These are phyloP conservation scores for Trypanosoma theileri DNA, from an alignment of 208 protist species.

Conservation along the genomic window DNA sequence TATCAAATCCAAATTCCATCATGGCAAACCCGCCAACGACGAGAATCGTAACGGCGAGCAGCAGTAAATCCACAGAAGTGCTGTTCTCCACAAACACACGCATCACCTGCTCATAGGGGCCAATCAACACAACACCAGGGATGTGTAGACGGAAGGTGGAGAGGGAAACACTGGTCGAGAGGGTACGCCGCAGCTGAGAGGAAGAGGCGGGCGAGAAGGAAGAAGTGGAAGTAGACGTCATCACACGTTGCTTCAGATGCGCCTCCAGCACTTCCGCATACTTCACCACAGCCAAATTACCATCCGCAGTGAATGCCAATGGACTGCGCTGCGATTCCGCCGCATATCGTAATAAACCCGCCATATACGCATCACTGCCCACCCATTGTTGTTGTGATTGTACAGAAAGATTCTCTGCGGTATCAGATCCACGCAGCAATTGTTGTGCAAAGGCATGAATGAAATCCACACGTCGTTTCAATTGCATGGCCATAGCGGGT, in stretches of 20 bases:
- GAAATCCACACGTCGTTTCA: conserved; percentile 51
- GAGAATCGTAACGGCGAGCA: conserved; percentile 24
- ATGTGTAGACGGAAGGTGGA: conserved; percentile 30
- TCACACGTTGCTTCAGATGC: conserved; percentile 41
- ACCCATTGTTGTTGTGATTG: conserved; percentile 31
- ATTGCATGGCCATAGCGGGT: conserved; percentile 22
- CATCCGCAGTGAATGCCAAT: conserved; percentile 26
- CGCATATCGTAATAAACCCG: conserved; percentile 52
- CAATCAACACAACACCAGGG: conserved; percentile 43
- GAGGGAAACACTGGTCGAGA: conserved; percentile 21
- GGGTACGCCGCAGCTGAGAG: neutral
- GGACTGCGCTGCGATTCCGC: conserved; percentile 47
- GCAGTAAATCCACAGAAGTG: conserved; percentile 31
- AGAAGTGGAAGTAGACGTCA: too few species aligned
- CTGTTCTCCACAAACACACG: conserved; percentile 52
- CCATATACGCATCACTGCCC: conserved; percentile 52
- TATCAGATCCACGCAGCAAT: conserved; percentile 23
- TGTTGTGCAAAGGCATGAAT: conserved; percentile 57
- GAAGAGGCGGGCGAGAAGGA: neutral
- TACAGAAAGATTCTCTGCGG: too few species aligned
- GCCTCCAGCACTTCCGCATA: conserved; percentile 52
- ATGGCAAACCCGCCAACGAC: conserved; percentile 47
- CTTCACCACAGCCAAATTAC: conserved; percentile 27
- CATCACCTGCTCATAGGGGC: conserved; percentile 67
- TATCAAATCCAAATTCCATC: conserved; percentile 44